These are phyloP conservation scores for Neoarthrinium moseri DNA, from an alignment of 2,329 filamentous ascomycete genomes.

Conservation along the genomic window DNA sequence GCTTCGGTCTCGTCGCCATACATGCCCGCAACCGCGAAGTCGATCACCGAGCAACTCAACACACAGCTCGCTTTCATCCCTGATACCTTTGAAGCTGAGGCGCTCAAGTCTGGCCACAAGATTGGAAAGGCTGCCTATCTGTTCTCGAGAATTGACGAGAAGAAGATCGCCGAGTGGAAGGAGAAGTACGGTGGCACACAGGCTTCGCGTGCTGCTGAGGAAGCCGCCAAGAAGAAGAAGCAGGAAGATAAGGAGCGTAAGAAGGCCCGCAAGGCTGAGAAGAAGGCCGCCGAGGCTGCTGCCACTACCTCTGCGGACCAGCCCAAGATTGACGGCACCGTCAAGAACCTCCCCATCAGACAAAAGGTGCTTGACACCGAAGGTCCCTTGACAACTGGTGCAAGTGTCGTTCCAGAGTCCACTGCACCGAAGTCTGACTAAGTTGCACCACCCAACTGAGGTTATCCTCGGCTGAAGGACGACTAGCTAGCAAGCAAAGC, in stretches of 20 bases:
- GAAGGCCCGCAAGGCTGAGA: constrained; percentile 24
- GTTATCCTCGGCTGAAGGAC: too few species aligned
- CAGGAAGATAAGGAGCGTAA: constrained; percentile 28
- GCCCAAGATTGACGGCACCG: constrained; percentile 21
- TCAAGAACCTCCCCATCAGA: constrained; percentile 26
- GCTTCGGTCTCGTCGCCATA: constrained; percentile 67
- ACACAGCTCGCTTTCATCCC: constrained; percentile 51
- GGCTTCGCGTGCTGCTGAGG: constrained; percentile 25
- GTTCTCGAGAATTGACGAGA: constrained; percentile 70
- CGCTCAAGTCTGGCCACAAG: constrained; percentile 60
- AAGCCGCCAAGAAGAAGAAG: constrained; percentile 29
- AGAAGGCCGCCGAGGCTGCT: constrained; percentile 15
- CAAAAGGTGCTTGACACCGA: constrained; percentile 28
- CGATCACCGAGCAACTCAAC: constrained; percentile 65
- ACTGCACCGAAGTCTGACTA: constrained; percentile 15
- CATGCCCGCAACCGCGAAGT: constrained; percentile 61
- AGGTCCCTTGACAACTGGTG: constrained; percentile 11
- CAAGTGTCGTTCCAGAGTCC: constrained; percentile 13
- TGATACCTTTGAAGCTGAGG: constrained; percentile 49
- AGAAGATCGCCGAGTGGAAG: constrained; percentile 72
- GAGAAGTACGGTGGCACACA: constrained; percentile 53
- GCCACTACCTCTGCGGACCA: constrained; percentile 11
- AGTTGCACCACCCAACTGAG: too few species aligned
- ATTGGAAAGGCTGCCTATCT: constrained; percentile 68
- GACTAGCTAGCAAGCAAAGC: too few species aligned